A percentile compares a stretch with the other conserved stretches of the same genome.
These are phyloP conservation scores for Talaromyces verruculosus DNA, from an alignment of 2,329 filamentous ascomycete species.

Conservation along the genomic window DNA sequence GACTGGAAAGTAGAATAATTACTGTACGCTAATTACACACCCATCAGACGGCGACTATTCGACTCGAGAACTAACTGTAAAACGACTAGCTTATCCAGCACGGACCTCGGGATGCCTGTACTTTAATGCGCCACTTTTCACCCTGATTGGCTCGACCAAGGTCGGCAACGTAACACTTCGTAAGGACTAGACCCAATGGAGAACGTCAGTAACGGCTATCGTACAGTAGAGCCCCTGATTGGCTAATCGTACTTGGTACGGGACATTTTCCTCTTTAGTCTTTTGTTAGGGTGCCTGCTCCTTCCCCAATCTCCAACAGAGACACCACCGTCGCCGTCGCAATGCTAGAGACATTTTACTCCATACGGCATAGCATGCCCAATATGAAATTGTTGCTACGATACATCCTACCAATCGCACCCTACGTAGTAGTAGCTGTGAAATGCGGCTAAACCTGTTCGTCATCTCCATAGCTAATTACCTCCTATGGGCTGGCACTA, in stretches of 20 bases:
- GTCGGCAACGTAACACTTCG: not conserved
- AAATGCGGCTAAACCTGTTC: not conserved
- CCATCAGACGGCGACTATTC: not conserved
- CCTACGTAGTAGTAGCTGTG: not conserved
- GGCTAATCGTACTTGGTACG: not conserved
- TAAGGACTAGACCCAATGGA: not conserved
- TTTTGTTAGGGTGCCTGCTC: not conserved
- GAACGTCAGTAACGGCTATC: not conserved
- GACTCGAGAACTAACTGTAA: not conserved
- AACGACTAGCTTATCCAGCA: not conserved
- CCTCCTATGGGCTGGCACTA: not conserved
- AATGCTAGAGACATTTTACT: not conserved
- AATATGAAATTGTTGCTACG: not conserved
- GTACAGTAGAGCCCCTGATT: not conserved
- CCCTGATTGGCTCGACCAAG: not conserved
- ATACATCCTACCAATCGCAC: not conserved
- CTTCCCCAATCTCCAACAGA: not conserved
- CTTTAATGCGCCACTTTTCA: not conserved
- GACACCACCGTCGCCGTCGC: not conserved
- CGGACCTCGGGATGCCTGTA: not conserved
- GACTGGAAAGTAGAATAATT: too few relatives aligned
- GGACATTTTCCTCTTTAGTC: not conserved
- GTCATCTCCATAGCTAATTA: not conserved
- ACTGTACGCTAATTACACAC: not conserved
- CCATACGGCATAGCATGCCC: not conserved